phyloP scores from a whole-genome alignment of 257 asterid species.

The Solanum tarapatanum region DNA sequence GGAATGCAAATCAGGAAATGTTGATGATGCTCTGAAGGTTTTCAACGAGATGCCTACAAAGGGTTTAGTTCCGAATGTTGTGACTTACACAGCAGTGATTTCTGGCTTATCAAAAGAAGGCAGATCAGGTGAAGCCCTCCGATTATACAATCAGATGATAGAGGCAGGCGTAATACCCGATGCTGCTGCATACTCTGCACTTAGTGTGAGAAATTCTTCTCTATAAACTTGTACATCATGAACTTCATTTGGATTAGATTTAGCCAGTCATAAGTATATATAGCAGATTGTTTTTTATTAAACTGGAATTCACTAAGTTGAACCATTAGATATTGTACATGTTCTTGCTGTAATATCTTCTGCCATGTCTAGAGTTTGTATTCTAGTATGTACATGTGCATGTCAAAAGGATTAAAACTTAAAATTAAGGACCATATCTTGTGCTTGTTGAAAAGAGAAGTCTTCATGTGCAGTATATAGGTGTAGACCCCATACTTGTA shows the following conservation, averaged over 20 bases:
- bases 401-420: background rate
- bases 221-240: background rate
- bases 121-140: slow-evolving; percentile 66
- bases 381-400: background rate
- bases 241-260: background rate
- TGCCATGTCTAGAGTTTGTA: background rate
- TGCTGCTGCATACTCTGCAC: slow-evolving; percentile 53
- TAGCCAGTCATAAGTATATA: background rate
- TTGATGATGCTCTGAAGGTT: slow-evolving; percentile 53
- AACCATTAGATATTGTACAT: background rate
- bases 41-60: slow-evolving; percentile 44
- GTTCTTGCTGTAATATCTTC: background rate
- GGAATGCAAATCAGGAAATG: slow-evolving; percentile 49
- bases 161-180: slow-evolving; percentile 51
- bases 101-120: slow-evolving; percentile 61
- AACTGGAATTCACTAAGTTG: background rate
- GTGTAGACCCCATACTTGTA: background rate
- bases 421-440: background rate
- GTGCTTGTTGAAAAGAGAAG: background rate
- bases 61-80: slow-evolving; percentile 29
- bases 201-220: slow-evolving; percentile 5
- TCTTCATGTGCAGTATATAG: slow-evolving; percentile 15
- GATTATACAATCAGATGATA: slow-evolving; percentile 71
- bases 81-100: slow-evolving; percentile 53
- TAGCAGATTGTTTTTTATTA: background rate